phyloP scores from a whole-genome alignment of 495 filamentous ascomycete genomes.

The Trypethelium eluteriae region DNA sequence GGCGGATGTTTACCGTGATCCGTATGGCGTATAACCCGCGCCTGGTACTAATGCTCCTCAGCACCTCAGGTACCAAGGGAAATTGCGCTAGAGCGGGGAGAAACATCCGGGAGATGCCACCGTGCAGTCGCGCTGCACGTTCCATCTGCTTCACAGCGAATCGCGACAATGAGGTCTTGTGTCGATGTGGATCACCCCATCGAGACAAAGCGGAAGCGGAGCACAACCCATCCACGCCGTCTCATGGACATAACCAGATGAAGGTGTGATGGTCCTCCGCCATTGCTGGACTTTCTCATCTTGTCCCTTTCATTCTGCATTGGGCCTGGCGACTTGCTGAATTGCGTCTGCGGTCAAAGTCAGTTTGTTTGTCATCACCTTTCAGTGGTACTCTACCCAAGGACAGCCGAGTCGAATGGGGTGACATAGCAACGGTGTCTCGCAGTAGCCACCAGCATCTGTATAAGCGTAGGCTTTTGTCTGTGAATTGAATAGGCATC shows the following conservation, averaged over 20 bases:
- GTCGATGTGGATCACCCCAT: neutral
- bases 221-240: neutral
- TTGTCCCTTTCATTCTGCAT: constrained; percentile 3
- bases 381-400: neutral
- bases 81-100: constrained; percentile 1
- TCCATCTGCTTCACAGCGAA: neutral
- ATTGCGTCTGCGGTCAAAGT: constrained; percentile 2
- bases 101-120: neutral
- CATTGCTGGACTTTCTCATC: constrained; percentile 4
- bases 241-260: neutral
- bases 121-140: neutral
- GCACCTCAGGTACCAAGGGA: neutral
- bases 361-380: neutral
- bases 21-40: neutral
- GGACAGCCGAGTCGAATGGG: neutral
- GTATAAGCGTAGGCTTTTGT: neutral
- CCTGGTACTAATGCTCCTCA: neutral
- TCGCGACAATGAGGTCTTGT: neutral
- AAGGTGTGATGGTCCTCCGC: neutral
- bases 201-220: neutral
- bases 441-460: neutral
- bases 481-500: neutral
- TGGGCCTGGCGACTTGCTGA: neutral
- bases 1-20: too few relatives aligned
- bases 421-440: neutral